These are phyloP conservation scores for Verticillium longisporum DNA, from an alignment of 2,329 filamentous ascomycete genomes.

Conservation along the genomic window DNA sequence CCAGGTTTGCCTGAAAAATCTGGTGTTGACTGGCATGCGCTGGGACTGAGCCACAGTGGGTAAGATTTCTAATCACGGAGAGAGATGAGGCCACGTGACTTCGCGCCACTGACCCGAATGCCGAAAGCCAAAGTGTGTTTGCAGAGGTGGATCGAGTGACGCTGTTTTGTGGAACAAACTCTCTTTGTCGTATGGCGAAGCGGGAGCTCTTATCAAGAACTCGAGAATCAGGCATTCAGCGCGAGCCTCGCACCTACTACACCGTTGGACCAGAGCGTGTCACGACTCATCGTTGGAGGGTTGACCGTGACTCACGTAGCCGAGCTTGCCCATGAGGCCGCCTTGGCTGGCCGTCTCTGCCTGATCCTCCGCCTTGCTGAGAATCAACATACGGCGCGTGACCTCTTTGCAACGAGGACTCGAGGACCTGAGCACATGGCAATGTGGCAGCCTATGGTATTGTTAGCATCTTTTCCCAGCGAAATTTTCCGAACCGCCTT, in stretches of 20 bases:
- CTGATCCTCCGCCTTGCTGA: not conserved
- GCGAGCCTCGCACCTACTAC: not conserved
- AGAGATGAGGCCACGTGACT: not conserved
- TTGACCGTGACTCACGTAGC: not conserved
- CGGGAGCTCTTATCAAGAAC: not conserved
- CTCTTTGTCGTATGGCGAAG: no score
- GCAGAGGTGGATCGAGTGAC: not conserved
- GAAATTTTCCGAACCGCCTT: not conserved
- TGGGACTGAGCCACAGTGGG: not conserved
- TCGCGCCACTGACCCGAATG: not conserved
- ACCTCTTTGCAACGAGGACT: not conserved
- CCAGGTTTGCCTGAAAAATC: constrained; percentile 22
- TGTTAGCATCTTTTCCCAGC: not conserved
- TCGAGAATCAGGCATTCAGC: not conserved
- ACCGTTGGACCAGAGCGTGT: not conserved
- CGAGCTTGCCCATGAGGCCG: not conserved
- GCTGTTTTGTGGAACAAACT: not conserved
- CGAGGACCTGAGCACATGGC: not conserved
- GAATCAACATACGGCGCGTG: not conserved
- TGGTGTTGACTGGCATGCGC: constrained; percentile 15
- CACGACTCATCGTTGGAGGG: not conserved
- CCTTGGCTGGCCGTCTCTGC: not conserved
- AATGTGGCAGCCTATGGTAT: not conserved
- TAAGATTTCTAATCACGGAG: not conserved
- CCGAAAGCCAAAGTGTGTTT: not conserved